Evolutionary conservation across 176 grass and related monocot genomes (phyloP).

Genomic region (Raddia distichophylla): DNA sequence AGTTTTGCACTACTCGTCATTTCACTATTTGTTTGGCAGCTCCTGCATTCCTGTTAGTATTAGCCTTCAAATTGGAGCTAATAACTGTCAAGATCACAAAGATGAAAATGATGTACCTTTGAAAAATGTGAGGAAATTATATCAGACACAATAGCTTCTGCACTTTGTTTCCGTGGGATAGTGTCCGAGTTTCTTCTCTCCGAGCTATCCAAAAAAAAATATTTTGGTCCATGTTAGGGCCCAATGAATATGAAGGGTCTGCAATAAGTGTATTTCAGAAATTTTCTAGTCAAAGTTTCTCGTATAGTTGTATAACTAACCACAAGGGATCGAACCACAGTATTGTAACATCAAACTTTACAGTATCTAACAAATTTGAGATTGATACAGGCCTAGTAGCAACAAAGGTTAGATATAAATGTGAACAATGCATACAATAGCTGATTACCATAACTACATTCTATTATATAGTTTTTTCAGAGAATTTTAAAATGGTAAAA

Average conservation of each 20-base stretch:
- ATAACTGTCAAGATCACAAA: slow-evolving; percentile 5
- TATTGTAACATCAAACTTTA: background rate
- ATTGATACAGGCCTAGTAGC: background rate
- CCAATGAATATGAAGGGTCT: slow-evolving; percentile 78
- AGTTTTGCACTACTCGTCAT: background rate
- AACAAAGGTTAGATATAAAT: background rate
- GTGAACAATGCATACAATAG: background rate
- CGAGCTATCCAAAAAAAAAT: slow-evolving; percentile 14
- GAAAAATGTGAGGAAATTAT: slow-evolving; percentile 70
- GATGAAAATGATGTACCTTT: slow-evolving; percentile 49
- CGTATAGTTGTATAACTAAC: slow-evolving; percentile 35
- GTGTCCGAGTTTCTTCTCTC: slow-evolving; percentile 49
- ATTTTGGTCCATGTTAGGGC: slow-evolving; percentile 26
- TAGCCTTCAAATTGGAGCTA: background rate
- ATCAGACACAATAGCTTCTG: slow-evolving; percentile 74
- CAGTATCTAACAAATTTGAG: slow-evolving; percentile 1
- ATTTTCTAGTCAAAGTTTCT: slow-evolving; percentile 31
- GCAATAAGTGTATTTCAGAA: slow-evolving; percentile 46
- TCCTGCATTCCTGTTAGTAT: background rate
- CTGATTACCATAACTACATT: background rate
- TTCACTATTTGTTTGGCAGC: background rate
- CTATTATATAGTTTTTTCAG: background rate
- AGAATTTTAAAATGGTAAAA: slow-evolving; percentile 15
- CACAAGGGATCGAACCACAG: background rate
- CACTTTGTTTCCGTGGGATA: slow-evolving; percentile 64